Evolutionary conservation across 345 rosid genomes (phyloP), one percentile per base, ranked within the genome.

Genomic region (Aquilaria yunnanensis): DNA sequence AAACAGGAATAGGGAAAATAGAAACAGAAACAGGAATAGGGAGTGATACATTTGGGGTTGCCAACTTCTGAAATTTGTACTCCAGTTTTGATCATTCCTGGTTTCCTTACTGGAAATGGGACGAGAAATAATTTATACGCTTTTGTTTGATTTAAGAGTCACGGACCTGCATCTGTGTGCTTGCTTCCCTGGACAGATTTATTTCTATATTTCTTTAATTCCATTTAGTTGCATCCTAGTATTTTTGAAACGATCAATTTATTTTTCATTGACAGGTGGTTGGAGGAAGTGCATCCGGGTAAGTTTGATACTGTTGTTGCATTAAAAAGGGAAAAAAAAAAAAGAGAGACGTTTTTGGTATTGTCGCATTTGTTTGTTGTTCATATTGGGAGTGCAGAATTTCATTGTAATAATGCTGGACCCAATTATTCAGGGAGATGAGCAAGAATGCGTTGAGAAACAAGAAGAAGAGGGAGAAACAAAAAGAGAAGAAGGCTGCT

Each of bases 401-500:
- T 9, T 52, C n/a, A 56, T 47, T 48, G 53, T 58, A 16, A 16
- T 30, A 52, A 51, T 59, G 7, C 60, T 43, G 12, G 43, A 37
- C 5, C 5, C 5, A 37, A 37, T 4, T 37, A 51, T 58, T 37
- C 51, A 87, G 97, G 58, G 87, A 84, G 78, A 70, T 84, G 89
- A 89, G 98, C 85, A 92, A 92, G 75, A 89, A 74, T 67, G 97
- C 97, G 10, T 80, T 85, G 46, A 87, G 48, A 68, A 92, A 89
- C 93, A 92, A 89, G 85, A 90, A 89, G 75, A 92, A 87, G 71
- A 78, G 96, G 64, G 96, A 89, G 72, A 92, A 88, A 69, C 88
- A 78, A 37, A 83, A 71, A 71, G 89, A 83, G 81, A 93, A 93
- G 74, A 89, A 85, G 70, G 87, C 90, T 3, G 73, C 87, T 0